Evolutionary conservation across 2,329 filamentous ascomycete species (phyloP).

Genomic region (Cercospora zeina): DNA sequence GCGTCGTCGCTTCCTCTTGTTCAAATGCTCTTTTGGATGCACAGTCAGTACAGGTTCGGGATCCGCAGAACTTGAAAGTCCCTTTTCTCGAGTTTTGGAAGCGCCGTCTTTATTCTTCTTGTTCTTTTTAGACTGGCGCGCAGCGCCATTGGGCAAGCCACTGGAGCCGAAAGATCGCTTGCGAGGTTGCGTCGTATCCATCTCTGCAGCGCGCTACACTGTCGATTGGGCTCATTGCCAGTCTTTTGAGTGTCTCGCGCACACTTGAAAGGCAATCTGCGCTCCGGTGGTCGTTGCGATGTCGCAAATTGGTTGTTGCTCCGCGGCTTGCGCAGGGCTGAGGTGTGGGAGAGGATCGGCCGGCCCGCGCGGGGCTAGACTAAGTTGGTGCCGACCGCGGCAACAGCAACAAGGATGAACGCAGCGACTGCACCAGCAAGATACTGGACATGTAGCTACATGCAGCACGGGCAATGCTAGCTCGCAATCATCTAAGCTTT

Average conservation of each 20-base stretch:
- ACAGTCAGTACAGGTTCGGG: background rate
- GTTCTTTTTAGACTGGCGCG: background rate
- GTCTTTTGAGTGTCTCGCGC: background rate
- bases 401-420: background rate
- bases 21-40: background rate
- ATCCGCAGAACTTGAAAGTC: background rate
- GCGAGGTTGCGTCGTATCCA: background rate
- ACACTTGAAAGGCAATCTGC: background rate
- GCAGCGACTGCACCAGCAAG: background rate
- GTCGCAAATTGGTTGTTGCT: background rate
- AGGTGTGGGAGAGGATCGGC: background rate
- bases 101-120: background rate
- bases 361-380: background rate
- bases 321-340: background rate
- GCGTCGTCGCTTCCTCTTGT: background rate
- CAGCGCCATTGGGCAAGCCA: background rate
- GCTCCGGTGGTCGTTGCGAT: background rate
- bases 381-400: background rate
- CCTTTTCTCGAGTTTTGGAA: background rate
- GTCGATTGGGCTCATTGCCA: background rate
- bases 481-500: constrained; percentile 1
- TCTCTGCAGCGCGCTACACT: background rate
- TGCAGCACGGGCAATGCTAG: background rate
- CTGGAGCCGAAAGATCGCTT: constrained; percentile 11
- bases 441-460: no score